Base-by-base conservation (phyloP, 2,329 filamentous ascomycete genomes). In the Aspergillus sp. region DNA sequence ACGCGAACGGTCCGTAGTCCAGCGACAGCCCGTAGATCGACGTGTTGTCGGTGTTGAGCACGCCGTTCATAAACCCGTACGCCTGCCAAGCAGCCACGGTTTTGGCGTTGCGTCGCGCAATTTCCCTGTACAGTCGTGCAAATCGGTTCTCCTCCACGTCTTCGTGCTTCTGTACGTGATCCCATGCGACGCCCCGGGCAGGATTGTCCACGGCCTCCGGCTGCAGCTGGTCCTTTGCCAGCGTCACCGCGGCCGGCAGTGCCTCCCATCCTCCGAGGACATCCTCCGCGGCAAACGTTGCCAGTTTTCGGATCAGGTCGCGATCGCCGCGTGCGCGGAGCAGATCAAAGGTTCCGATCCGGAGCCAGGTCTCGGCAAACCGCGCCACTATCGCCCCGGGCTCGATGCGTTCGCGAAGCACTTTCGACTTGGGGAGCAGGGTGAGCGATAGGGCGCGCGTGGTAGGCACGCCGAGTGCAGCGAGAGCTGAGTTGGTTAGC, bases 31-130 rank as follows among this genome's bases (percentile, higher is more conserved):
- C 94, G 50, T 86, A 86, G 47, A 99, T 82, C 0, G 91, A 96
- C 0, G 94, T 99, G 70, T 99, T 99, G 69, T 99, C 94, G 0
- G 94, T 97, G 73, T 99, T 99, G 53, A 99, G 78, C 3, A 99
- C 94, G 43, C 94, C 94, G 65, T 99, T 99, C 81, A 96, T 97
- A 76, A 99, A 99, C n/a, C 91, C 94, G 66, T 97, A 97, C 0
- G 91, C 91, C 76, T 99, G 95, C 93, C 94, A 97, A 60, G 88
- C 83, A 10, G 94, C 94, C 2, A 97, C 92, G 0, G 89, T 95
- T 53, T 81, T 79, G 1, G 94, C 94, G 67, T 97, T 99, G 29
- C 89, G 84, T 40, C 91, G 85, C 3, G 86, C 86, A 51, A 99
- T 86, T 65, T 96, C 91, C 32, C 94, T 86, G 71, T 95, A 99